A percentile compares a stretch with the other conserved stretches of the same genome.
phyloP scores from a whole-genome alignment of 1,284 basidiomycete genomes.

The Ceratobasidium sp. region DNA sequence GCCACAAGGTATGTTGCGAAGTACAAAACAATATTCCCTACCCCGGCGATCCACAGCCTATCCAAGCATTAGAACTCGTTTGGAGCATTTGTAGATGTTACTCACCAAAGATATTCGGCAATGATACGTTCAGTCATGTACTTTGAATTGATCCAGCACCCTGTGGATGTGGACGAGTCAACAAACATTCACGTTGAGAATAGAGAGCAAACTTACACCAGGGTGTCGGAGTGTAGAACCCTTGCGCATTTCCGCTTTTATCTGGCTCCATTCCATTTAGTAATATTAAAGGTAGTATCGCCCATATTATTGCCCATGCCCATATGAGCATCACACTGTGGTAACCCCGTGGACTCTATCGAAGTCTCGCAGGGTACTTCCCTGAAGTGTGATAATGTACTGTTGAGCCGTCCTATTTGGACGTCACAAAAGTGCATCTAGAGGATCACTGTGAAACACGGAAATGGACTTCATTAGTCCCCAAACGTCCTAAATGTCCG shows the following conservation, averaged over 20 bases:
- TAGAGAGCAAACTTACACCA: slow-evolving; percentile 8
- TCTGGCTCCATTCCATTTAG: too few relatives aligned
- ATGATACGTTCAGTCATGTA: slow-evolving; percentile 12
- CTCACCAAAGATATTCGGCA: slow-evolving; percentile 26
- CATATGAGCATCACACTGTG: too few relatives aligned
- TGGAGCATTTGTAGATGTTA: too few relatives aligned
- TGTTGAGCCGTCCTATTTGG: background rate
- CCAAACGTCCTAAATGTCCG: background rate
- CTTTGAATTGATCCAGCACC: slow-evolving; percentile 30
- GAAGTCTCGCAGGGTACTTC: background rate
- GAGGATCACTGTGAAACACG: background rate
- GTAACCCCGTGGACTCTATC: background rate
- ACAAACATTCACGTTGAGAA: background rate
- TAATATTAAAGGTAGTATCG: too few relatives aligned
- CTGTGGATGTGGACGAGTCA: background rate
- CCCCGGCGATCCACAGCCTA: slow-evolving; percentile 29
- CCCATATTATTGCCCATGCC: too few relatives aligned
- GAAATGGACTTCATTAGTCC: background rate
- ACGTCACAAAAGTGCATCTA: background rate
- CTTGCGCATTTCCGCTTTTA: background rate
- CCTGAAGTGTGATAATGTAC: background rate
- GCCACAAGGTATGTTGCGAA: slow-evolving; percentile 6
- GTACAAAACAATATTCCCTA: slow-evolving; percentile 7
- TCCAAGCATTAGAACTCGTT: too few relatives aligned
- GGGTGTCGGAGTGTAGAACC: slow-evolving; percentile 21